Base-by-base conservation (phyloP, 2,329 filamentous ascomycete species). In the Sphaerulina vaccinii region DNA sequence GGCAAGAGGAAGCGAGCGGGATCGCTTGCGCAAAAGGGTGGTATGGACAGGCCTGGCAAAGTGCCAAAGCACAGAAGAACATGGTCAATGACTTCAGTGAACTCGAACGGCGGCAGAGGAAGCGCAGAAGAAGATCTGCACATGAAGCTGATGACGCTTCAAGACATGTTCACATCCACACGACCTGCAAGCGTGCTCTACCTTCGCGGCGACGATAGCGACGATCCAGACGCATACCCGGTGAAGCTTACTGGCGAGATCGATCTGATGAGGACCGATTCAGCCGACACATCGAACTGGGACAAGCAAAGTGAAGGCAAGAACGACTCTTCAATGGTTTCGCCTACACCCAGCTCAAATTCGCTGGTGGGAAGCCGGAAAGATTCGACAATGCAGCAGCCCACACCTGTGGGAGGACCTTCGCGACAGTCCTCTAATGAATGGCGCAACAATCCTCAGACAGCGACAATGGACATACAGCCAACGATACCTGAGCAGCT, bases 161-260 rank as follows among this genome's bases (percentile, higher is more conserved):
- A 92, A 69, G 88, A 92, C 63, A 93, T 93, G 89, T 93, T 93
- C 67, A 88, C 85, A 13, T 93, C 88, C 64, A 91, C 88, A 4
- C 78, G 87, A 2, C 86, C 87, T 1, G 82, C 88, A 39, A 93
- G 88, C 67, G 80, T 91, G 13, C 73, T 95, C 6, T 91, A 89
- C 62, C 75, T 95, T 2, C 81, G 85, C 24, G 89, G 89, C 22
- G 85, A 87, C 18, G 87, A 90, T 21, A 73, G 81, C 7, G 89
- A 95, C 63, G 88, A 95, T 63, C 87, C 88, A 1, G 89, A 95
- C 65, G 71, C 86, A 9, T 83, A 88, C 63, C 89, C 89, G 0
- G 87, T 95, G 8, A 80, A 82, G 38, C 78, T 95, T 10, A 79
- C 82, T 0, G 86, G 87, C 15, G 86, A 90, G 47, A 51, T 48